These are phyloP conservation scores for Vicia sativa DNA, from an alignment of 306 rosid genomes.

Conservation along the genomic window DNA sequence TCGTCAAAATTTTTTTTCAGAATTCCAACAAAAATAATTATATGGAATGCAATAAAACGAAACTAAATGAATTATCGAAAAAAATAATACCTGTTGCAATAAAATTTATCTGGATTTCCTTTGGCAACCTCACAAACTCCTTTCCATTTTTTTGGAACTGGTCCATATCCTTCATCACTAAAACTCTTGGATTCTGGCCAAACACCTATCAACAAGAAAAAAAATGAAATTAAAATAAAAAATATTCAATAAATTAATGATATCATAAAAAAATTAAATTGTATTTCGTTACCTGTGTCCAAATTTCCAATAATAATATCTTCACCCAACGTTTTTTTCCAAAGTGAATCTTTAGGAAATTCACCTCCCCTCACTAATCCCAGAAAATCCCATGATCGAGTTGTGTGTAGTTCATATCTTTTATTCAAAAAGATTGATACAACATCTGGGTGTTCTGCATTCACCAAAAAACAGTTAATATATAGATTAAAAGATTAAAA, in stretches of 20 bases:
- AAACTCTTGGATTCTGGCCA: constrained; percentile 85
- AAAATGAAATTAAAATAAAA: background rate
- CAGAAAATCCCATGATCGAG: constrained; percentile 69
- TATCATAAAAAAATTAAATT: background rate
- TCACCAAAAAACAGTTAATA: background rate
- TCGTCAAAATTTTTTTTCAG: too few relatives aligned
- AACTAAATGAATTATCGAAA: background rate
- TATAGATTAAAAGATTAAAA: background rate
- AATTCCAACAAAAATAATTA: too few relatives aligned
- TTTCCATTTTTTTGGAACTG: constrained; percentile 61
- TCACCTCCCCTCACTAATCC: constrained; percentile 43
- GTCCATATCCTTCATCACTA: constrained; percentile 60
- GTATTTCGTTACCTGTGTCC: constrained; percentile 58
- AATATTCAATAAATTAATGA: background rate
- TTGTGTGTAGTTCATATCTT: constrained; percentile 58
- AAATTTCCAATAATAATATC: constrained; percentile 67
- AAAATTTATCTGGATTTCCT: constrained; percentile 4
- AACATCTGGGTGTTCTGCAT: constrained; percentile 58
- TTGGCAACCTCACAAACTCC: constrained; percentile 48
- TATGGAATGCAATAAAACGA: background rate
- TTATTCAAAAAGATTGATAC: constrained; percentile 55
- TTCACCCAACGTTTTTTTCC: constrained; percentile 59
- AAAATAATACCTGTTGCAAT: constrained; percentile 61
- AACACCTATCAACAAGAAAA: constrained; percentile 48
- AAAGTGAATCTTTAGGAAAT: constrained; percentile 37